These are phyloP conservation scores for Piper betle DNA, from an alignment of 164 flowering plant species.

Conservation along the genomic window DNA sequence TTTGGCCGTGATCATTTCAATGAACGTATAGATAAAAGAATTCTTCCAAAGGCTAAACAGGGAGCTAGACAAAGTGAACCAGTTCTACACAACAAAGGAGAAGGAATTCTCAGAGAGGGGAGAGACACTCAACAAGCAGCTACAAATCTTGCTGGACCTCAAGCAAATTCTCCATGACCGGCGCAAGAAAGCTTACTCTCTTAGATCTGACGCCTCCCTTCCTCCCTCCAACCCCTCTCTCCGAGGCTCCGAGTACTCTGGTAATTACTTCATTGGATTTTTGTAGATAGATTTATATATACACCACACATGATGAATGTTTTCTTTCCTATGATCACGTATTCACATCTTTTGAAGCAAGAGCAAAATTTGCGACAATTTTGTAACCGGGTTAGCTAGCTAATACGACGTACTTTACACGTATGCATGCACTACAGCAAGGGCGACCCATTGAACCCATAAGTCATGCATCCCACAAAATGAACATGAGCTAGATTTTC, in stretches of 20 bases:
- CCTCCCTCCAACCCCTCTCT: slow-evolving; percentile 32
- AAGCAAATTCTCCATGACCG: slow-evolving; percentile 49
- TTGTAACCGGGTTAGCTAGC: background rate
- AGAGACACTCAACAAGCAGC: slow-evolving; percentile 60
- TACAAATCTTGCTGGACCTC: slow-evolving; percentile 50
- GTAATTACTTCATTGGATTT: slow-evolving; percentile 11
- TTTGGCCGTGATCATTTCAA: too few relatives aligned
- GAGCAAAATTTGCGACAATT: background rate
- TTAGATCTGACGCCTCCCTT: slow-evolving; percentile 8
- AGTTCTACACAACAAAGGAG: slow-evolving; percentile 53
- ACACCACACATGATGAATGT: background rate
- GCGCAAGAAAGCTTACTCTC: slow-evolving; percentile 21
- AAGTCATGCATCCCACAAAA: background rate
- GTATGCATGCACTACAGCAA: background rate
- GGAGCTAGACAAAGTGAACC: slow-evolving; percentile 70
- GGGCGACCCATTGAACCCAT: background rate
- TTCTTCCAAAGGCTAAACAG: slow-evolving; percentile 62
- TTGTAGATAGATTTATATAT: background rate
- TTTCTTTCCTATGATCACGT: background rate
- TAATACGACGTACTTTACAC: background rate
- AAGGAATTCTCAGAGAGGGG: slow-evolving; percentile 66
- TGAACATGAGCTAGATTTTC: background rate
- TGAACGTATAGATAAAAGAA: slow-evolving; percentile 31
- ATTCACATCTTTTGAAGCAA: background rate
- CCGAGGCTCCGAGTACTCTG: slow-evolving; percentile 38